Conservation (phyloP, 2,329 filamentous ascomycete species). For the Cercospora sp. region DNA sequence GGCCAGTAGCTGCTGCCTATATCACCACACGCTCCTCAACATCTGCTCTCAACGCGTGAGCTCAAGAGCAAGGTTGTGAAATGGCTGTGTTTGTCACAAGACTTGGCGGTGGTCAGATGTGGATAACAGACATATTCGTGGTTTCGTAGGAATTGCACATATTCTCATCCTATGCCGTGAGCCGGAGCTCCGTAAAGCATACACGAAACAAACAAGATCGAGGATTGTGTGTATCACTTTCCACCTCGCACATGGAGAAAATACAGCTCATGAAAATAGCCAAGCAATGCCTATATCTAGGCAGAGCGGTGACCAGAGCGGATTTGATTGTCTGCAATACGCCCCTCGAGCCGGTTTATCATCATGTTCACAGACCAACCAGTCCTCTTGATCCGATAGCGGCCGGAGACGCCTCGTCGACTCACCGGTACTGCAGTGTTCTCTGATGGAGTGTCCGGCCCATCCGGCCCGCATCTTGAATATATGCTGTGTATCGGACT, state of each 20-base stretch:
- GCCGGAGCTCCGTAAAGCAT: not conserved
- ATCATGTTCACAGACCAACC: not conserved
- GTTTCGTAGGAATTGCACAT: not conserved
- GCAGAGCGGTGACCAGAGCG: not conserved
- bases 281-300: not conserved
- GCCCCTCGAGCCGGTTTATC: not conserved
- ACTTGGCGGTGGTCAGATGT: not conserved
- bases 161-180: too few relatives aligned
- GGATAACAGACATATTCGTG: not conserved
- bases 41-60: not conserved
- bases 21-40: not conserved
- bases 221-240: not conserved
- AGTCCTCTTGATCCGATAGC: not conserved
- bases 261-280: rapidly evolving
- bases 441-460: not conserved
- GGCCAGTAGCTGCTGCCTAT: not conserved
- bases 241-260: not conserved
- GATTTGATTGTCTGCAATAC: not conserved
- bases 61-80: not conserved
- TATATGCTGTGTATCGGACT: not conserved
- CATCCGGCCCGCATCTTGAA: not conserved
- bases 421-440: not conserved
- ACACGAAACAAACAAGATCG: too few relatives aligned
- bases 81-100: not conserved
- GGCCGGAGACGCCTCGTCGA: not conserved